A percentile compares a stretch with the other conserved stretches of the same genome.
These are phyloP conservation scores for Boechera retrofracta DNA, from an alignment of 345 rosid genomes.

Conservation along the genomic window DNA sequence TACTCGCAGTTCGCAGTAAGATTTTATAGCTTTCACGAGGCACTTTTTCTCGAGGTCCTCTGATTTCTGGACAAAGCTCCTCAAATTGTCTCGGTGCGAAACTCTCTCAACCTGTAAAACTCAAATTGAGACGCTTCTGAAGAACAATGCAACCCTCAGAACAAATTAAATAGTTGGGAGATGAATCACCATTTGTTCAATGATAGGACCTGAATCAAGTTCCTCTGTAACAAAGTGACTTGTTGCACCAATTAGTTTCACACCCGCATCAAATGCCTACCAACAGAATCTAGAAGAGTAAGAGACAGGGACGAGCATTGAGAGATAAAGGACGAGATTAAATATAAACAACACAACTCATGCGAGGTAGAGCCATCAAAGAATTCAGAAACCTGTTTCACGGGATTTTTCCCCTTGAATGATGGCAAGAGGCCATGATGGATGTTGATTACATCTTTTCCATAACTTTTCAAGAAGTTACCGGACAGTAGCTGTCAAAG, in stretches of 20 bases:
- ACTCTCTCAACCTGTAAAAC: constrained; percentile 89
- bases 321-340: constrained; percentile 1
- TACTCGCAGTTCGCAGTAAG: constrained; percentile 87
- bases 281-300: constrained; percentile 51
- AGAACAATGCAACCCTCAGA: constrained; percentile 34
- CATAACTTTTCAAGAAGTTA: constrained; percentile 69
- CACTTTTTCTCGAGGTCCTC: constrained; percentile 93
- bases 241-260: constrained; percentile 95
- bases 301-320: constrained; percentile 14
- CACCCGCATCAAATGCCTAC: constrained; percentile 98
- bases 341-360: constrained; percentile 5
- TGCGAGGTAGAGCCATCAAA: constrained; percentile 15
- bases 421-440: constrained; percentile 99
- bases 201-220: constrained; percentile 95
- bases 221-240: constrained; percentile 94
- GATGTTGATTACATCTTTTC: constrained; percentile 93
- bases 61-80: constrained; percentile 84
- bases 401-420: constrained; percentile 86
- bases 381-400: constrained; percentile 68
- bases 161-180: constrained; percentile 18
- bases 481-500: constrained; percentile 70
- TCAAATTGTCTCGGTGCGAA: constrained; percentile 84
- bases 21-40: constrained; percentile 76
- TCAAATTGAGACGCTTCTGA: constrained; percentile 15
- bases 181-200: constrained; percentile 87